These are phyloP conservation scores for Wickerhamiella australiensis DNA, from an alignment of 805 yeast genomes.

Conservation along the genomic window DNA sequence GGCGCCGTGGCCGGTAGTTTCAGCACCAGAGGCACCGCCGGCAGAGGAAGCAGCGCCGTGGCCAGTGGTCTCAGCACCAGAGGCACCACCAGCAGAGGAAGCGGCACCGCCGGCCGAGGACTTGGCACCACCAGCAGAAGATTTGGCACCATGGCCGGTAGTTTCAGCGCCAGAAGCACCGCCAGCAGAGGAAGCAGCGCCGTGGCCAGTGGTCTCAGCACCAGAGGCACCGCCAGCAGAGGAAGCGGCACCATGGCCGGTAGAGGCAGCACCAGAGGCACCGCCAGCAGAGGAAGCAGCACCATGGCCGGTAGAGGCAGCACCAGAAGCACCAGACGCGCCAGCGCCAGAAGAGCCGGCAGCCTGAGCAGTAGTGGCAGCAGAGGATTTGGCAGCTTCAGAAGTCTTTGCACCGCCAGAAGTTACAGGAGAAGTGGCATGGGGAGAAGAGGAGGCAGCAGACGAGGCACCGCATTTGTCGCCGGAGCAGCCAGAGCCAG, in stretches of 20 bases:
- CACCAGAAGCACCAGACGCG: conserved; percentile 1
- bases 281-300: conserved; percentile 1
- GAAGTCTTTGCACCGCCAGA: neutral
- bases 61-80: neutral
- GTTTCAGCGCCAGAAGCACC: too few species aligned
- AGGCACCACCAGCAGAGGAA: too few species aligned
- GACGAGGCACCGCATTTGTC: neutral
- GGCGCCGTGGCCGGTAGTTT: neutral
- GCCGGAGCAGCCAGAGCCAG: neutral
- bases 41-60: neutral
- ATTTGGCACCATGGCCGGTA: neutral
- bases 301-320: neutral
- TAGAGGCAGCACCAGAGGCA: neutral
- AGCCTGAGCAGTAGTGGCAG: neutral
- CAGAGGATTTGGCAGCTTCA: neutral
- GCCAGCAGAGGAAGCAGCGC: neutral
- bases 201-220: neutral
- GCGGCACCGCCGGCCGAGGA: too few species aligned
- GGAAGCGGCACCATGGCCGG: neutral
- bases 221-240: neutral
- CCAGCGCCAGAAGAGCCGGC: neutral
- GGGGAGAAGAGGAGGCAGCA: neutral
- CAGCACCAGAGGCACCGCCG: neutral
- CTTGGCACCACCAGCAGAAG: neutral
- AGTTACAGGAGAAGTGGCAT: neutral